Conservation (phyloP, 805 yeast genomes). For the Lipomyces kockii region DNA sequence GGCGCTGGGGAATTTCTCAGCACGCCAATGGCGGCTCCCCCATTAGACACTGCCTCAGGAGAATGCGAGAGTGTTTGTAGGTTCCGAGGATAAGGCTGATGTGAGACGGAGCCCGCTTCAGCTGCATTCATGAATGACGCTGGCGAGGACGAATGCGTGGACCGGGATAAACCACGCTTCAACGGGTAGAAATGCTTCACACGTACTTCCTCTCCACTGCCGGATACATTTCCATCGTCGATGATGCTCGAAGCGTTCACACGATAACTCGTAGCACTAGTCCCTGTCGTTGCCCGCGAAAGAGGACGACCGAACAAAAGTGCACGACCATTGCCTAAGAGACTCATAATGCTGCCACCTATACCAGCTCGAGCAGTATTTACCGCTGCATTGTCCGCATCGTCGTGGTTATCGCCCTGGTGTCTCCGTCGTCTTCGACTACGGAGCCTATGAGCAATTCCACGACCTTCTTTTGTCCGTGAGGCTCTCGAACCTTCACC, state of each 20-base stretch:
- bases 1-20: constrained; percentile 24
- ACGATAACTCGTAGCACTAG: constrained; percentile 32
- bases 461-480: neutral
- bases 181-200: constrained; percentile 32
- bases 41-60: neutral
- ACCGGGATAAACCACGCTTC: constrained; percentile 32
- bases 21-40: neutral
- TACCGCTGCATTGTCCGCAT: neutral
- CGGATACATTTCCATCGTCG: constrained; percentile 10
- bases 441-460: neutral
- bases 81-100: neutral
- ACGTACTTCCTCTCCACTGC: constrained; percentile 18
- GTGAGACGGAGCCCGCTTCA: neutral
- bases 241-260: constrained; percentile 22
- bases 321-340: constrained; percentile 18
- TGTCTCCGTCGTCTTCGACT: neutral
- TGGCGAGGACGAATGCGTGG: constrained; percentile 31
- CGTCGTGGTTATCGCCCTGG: neutral
- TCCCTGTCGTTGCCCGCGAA: constrained; percentile 33
- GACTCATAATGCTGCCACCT: constrained; percentile 11
- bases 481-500: neutral
- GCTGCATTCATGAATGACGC: constrained; percentile 12
- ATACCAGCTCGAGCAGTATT: neutral
- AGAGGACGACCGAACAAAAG: constrained; percentile 26
- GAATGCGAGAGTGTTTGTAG: neutral